A percentile compares a stretch with the other conserved stretches of the same genome.
These are phyloP conservation scores for Hypomyces rosellus DNA, from an alignment of 2,329 filamentous ascomycete species.

Conservation along the genomic window DNA sequence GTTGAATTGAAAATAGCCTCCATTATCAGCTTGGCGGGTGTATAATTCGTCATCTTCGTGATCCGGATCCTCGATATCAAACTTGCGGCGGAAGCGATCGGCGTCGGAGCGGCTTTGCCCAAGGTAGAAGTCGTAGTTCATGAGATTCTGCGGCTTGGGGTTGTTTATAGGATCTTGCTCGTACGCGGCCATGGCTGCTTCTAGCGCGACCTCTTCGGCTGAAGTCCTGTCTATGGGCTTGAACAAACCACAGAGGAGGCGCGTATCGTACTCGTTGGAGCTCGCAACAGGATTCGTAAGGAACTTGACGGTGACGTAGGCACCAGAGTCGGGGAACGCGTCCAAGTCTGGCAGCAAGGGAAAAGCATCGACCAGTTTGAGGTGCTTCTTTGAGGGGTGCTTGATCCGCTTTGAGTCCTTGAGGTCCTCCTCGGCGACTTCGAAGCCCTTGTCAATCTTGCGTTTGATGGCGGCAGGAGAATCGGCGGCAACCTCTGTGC, in stretches of 20 bases:
- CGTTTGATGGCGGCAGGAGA: constrained; percentile 60
- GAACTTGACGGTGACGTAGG: constrained; percentile 65
- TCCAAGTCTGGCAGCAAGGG: constrained; percentile 60
- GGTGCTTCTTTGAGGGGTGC: constrained; percentile 52
- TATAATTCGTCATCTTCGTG: constrained; percentile 50
- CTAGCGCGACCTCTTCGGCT: constrained; percentile 47
- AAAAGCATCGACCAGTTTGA: constrained; percentile 53
- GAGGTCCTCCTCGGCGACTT: constrained; percentile 46
- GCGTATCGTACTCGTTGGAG: constrained; percentile 48
- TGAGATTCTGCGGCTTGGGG: constrained; percentile 50
- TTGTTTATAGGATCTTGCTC: constrained; percentile 50
- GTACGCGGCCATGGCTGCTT: constrained; percentile 45
- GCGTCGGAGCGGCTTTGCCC: constrained; percentile 42
- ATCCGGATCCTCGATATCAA: constrained; percentile 51
- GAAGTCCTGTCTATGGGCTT: constrained; percentile 51
- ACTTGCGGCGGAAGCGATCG: constrained; percentile 53
- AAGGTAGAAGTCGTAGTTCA: constrained; percentile 64
- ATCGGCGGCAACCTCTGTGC: constrained; percentile 54
- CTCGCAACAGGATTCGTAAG: constrained; percentile 56
- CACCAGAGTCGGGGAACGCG: constrained; percentile 63
- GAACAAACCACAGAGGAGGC: constrained; percentile 56
- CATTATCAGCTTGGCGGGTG: constrained; percentile 41
- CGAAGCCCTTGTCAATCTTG: constrained; percentile 60
- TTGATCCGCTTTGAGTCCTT: constrained; percentile 48
- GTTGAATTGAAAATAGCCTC: constrained; percentile 53